Percentiles rank a stretch among this genome's conserved stretches.
Evolutionary conservation across 805 yeast genomes (phyloP).

Genomic region (Schwanniomyces sp.): DNA sequence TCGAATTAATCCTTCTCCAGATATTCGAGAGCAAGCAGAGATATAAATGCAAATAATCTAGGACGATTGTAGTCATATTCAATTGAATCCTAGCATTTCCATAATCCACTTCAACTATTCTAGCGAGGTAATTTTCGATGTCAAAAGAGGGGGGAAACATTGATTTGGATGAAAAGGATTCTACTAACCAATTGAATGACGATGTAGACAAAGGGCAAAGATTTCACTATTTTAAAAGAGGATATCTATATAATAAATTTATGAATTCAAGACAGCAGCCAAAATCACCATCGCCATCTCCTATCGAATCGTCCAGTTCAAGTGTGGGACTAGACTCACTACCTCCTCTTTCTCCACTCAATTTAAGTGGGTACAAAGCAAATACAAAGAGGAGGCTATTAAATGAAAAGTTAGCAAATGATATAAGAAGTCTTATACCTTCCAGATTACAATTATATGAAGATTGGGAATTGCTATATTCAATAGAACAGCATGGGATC

Average conservation of each 20-base stretch:
- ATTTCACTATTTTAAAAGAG: neutral
- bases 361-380: conserved; percentile 58
- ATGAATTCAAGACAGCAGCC: neutral
- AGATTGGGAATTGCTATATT: conserved; percentile 75
- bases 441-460: conserved; percentile 74
- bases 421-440: conserved; percentile 72
- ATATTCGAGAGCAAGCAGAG: neutral
- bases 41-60: neutral
- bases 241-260: neutral
- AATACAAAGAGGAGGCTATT: conserved; percentile 61
- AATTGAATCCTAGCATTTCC: neutral
- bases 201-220: neutral
- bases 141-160: neutral
- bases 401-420: conserved; percentile 65
- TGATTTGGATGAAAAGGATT: neutral
- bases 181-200: neutral
- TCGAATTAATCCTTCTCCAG: neutral
- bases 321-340: conserved; percentile 8
- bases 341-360: conserved; percentile 56
- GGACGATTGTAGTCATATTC: neutral
- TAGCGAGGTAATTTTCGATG: neutral
- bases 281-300: conserved; percentile 2
- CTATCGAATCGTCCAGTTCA: neutral
- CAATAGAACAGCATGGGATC: conserved; percentile 92
- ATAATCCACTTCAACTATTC: neutral